Evolutionary conservation across 768 basidiomycete genomes (phyloP), one percentile per base, ranked within the genome.

Genomic region (Lactarius pseudohatsudake): DNA sequence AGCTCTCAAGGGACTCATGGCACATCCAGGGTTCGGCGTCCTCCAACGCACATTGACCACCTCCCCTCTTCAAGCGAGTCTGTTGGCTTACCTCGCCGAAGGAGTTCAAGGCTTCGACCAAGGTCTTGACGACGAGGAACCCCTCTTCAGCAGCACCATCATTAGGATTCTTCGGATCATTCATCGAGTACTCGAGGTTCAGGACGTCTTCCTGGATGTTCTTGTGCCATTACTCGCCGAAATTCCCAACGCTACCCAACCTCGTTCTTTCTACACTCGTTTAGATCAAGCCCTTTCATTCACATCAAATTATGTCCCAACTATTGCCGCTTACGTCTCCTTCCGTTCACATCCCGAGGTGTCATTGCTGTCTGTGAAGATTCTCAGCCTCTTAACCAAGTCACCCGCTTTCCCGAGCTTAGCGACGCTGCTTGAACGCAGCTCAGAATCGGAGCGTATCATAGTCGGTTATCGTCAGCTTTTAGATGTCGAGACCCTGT

Each of bases 21-120:
- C 84, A 2, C 94, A 97, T 72, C 94, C 96, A 3, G 96, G 95
- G 0, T 94, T 91, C 74, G 91, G 94, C 63, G 79, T 97, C 63
- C 85, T 95, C 77, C 85, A 88, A 54, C 86, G 92, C 4, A 72
- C 98, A 16, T 79, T 98, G 58, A 89, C 88, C 18, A 84, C 84
- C 57, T 85, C 89, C 0, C 80, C 85, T 0, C 80, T 98, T 4
- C 93, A 95, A 74, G 76, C 82, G 3, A 86, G 82, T 56, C 81
- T 98, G 50, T 80, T 96, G 58, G 85, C 87, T 0, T 92, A 95
- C 73, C 80, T 96, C 63, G 87, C 89, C 7, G 91, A 94, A 28
- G 94, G 92, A 0, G 79, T 91, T 26, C 86, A 87, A 68, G 88
- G 88, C 3, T 87, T 95, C 62, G 88, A 91, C 72, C 86, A 85